These are phyloP conservation scores for Cadophora malorum DNA, from an alignment of 2,329 filamentous ascomycete genomes.

Conservation along the genomic window DNA sequence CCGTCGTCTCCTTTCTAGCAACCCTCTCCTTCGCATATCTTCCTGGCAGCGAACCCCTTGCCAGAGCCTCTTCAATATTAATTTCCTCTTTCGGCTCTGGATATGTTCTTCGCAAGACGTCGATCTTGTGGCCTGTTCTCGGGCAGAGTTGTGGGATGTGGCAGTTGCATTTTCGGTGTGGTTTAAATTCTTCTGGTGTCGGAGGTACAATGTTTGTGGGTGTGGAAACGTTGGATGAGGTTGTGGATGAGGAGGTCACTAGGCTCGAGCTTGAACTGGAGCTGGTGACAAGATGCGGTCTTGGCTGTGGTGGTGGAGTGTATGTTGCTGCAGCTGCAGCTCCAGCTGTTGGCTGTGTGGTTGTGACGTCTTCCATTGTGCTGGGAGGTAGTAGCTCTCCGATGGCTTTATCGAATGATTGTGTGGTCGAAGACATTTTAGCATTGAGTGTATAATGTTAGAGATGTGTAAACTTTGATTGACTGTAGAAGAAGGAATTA, in stretches of 20 bases:
- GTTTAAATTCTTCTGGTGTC: background rate
- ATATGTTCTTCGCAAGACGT: slow-evolving; percentile 14
- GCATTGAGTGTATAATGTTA: background rate
- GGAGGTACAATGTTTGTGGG: background rate
- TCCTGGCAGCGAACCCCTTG: slow-evolving; percentile 14
- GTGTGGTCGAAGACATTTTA: background rate
- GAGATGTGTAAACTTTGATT: background rate
- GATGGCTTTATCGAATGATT: background rate
- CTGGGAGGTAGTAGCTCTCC: background rate
- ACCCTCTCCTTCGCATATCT: background rate
- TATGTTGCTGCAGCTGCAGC: background rate
- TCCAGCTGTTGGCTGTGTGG: background rate
- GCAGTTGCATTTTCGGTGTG: slow-evolving; percentile 3
- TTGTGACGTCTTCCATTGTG: slow-evolving; percentile 7
- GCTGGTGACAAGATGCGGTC: background rate
- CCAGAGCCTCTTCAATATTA: slow-evolving; percentile 23
- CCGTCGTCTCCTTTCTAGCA: background rate
- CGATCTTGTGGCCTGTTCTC: slow-evolving; percentile 15
- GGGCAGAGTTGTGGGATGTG: slow-evolving; percentile 17
- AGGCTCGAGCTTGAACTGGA: slow-evolving; percentile 6
- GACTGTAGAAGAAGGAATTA: background rate
- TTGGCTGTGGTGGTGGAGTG: background rate
- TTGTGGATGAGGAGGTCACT: background rate
- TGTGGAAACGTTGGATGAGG: background rate
- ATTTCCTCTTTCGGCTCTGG: slow-evolving; percentile 20